Percentiles rank a stretch among this genome's conserved stretches.
These are phyloP conservation scores for Mycocentrospora acerina DNA, from an alignment of 2,329 filamentous ascomycete genomes.

Conservation along the genomic window DNA sequence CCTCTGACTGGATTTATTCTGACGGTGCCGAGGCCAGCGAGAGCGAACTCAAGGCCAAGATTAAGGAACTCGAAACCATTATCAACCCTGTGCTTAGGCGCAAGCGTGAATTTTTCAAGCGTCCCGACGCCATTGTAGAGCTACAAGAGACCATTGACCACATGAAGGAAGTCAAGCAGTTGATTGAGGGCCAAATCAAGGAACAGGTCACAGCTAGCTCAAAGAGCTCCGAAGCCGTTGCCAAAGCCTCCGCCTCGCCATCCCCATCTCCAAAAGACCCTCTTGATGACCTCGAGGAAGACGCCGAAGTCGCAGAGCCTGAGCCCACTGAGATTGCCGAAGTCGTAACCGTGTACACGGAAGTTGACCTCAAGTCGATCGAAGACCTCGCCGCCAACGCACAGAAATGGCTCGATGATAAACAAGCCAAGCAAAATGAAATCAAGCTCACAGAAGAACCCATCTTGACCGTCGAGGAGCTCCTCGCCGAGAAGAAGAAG, in stretches of 20 bases:
- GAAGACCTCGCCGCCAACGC: constrained; percentile 64
- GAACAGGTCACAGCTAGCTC: constrained; percentile 60
- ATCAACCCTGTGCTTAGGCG: constrained; percentile 76
- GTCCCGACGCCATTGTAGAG: constrained; percentile 68
- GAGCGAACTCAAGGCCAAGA: constrained; percentile 72
- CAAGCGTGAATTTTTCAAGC: constrained; percentile 68
- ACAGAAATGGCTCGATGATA: constrained; percentile 72
- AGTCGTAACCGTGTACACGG: constrained; percentile 62
- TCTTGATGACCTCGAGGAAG: constrained; percentile 70
- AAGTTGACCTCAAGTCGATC: constrained; percentile 69
- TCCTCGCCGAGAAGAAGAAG: constrained; percentile 64
- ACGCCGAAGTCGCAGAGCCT: constrained; percentile 44
- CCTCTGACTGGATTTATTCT: constrained; percentile 88
- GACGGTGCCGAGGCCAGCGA: constrained; percentile 76
- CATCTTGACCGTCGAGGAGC: constrained; percentile 69
- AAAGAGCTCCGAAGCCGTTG: constrained; percentile 36
- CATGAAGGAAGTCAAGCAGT: constrained; percentile 68
- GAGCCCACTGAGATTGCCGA: constrained; percentile 30
- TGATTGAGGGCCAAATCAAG: constrained; percentile 72
- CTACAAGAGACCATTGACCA: constrained; percentile 72
- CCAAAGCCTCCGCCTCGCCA: constrained; percentile 49
- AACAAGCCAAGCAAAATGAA: constrained; percentile 69
- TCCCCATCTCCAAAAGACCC: constrained; percentile 60
- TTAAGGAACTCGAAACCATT: constrained; percentile 75
- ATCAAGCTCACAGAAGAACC: constrained; percentile 69